Evolutionary conservation across 2,329 filamentous ascomycete species (phyloP), one percentile per base, ranked within the genome.

Genomic region (Diaporthe aspalathi): DNA sequence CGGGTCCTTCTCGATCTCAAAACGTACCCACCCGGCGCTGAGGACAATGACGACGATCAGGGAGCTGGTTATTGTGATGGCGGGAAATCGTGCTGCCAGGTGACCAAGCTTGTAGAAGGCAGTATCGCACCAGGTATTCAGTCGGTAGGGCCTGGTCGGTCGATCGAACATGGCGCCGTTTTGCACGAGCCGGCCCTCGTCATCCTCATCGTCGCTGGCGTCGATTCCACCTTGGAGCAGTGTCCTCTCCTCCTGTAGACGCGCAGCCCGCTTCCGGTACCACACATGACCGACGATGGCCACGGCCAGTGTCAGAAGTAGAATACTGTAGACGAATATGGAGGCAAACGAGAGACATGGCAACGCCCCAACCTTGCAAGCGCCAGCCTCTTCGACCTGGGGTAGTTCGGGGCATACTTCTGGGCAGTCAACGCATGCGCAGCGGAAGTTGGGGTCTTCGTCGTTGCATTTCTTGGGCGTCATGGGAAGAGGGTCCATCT

Each of bases 261-360:
- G 90, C 79, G 90, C 88, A 20, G 90, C 87, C 78, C 94, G 93
- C 76, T 90, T 92, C 70, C 88, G 90, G 83, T 93, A 97, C 2
- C 91, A 91, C 50, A 94, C 86, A 77, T 95, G 93, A 3, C 92
- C 94, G 52, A 91, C 88, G 20, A 95, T 83, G 9, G 88, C 90
- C 3, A 89, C 84, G 14, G 91, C 83, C 17, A 95, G 83, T 1
- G 92, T 84, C 38, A 92, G 85, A 8, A 98, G 81, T 70, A 96
- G 88, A 52, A 94, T 82, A 5, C 92, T 90, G 80, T 99, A 99
- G 50, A 94, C 87, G 68, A 98, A 86, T 76, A 99, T 93, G 54
- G 97, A 94, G 0, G 93, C 92, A 80, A 99, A 98, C 0, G 95
- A 98, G 49, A 99, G 85, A 78, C 97, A 99, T 0, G 95, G 95